Evolutionary conservation across 768 basidiomycete genomes (phyloP).

Genomic region (Guyanaporus albipodus): DNA sequence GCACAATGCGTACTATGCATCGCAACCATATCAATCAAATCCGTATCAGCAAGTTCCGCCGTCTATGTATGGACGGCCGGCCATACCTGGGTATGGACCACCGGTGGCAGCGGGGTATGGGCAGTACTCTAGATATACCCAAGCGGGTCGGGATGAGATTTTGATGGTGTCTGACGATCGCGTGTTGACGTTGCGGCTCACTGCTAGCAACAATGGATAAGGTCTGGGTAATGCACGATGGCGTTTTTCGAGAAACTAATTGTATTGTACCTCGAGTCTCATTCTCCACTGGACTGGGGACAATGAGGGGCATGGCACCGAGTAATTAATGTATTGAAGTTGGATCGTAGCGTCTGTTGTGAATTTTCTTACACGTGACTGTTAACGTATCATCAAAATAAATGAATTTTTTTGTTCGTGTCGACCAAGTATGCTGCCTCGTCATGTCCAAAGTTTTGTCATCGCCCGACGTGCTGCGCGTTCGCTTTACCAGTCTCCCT

Average conservation of each 20-base stretch:
- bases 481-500: conserved; percentile 21
- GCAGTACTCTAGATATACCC: conserved; percentile 42
- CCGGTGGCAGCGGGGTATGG: conserved; percentile 32
- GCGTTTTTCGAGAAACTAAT: neutral
- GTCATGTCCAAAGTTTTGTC: conserved; percentile 42
- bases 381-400: neutral
- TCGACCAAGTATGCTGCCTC: conserved; percentile 44
- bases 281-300: conserved; percentile 16
- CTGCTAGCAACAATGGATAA: conserved; percentile 25
- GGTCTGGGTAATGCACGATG: neutral
- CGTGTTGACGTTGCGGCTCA: conserved; percentile 64
- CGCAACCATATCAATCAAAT: conserved; percentile 28
- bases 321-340: conserved; percentile 25
- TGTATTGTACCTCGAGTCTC: conserved; percentile 10
- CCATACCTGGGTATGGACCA: conserved; percentile 26
- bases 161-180: conserved; percentile 88
- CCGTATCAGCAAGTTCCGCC: conserved; percentile 31
- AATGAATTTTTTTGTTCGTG: conserved; percentile 9
- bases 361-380: conserved; percentile 19
- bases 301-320: conserved; percentile 3
- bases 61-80: conserved; percentile 26
- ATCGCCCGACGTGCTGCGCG: conserved; percentile 27
- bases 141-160: conserved; percentile 75
- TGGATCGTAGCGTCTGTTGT: conserved; percentile 29
- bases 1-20: conserved; percentile 34